These are phyloP conservation scores for Thelonectria blattea DNA, from an alignment of 2,329 filamentous ascomycete genomes.

Conservation along the genomic window DNA sequence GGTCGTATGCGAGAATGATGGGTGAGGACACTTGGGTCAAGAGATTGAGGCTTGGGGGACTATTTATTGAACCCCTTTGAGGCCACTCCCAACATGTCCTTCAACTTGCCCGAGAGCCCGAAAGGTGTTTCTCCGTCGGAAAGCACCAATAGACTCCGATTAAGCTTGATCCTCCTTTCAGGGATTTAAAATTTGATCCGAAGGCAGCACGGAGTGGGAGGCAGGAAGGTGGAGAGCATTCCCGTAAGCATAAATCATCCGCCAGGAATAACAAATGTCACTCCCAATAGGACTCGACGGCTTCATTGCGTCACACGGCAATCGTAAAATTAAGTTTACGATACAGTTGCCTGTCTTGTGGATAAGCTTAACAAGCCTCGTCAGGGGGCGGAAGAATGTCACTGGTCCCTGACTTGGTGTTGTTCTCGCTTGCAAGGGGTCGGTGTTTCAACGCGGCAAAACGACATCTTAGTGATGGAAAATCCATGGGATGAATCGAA, in stretches of 20 bases:
- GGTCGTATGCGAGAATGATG: constrained; percentile 8
- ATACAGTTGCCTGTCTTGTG: neutral
- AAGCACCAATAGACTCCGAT: neutral
- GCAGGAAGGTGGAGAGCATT: neutral
- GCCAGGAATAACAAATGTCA: neutral
- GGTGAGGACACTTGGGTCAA: no score
- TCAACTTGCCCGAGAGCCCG: neutral
- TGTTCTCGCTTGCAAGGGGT: neutral
- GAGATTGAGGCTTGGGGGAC: neutral
- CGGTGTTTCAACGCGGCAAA: neutral
- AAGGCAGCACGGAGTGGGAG: neutral
- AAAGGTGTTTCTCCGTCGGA: neutral
- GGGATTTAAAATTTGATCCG: neutral
- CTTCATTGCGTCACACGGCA: neutral
- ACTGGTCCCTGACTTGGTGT: neutral
- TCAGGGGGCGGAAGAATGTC: neutral
- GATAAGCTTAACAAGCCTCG: constrained; percentile 9
- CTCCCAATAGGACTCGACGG: neutral
- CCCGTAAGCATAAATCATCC: neutral
- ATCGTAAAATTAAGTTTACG: neutral
- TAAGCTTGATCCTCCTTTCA: neutral
- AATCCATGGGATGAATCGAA: neutral
- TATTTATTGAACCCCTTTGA: neutral
- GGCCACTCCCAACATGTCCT: neutral
- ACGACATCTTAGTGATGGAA: neutral